Base-by-base conservation (phyloP, 108 stramenopile genomes). In the Nitzschia inconspicua region DNA sequence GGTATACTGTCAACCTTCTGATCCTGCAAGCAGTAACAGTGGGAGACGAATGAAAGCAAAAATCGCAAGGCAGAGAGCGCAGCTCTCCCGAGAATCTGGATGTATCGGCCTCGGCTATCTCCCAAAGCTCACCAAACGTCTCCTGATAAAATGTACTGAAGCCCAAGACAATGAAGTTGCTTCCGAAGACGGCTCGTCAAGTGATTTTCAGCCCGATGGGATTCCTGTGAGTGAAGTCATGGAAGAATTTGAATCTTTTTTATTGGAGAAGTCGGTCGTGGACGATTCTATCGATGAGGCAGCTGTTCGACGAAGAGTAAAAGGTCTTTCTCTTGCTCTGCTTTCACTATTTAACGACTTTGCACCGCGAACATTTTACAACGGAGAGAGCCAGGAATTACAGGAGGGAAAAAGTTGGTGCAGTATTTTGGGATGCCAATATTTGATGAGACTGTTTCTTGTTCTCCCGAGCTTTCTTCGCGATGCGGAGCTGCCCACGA, bases 401-500 rank as follows among this genome's bases (percentile, higher is more conserved):
- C 25, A 18, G 1, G 65, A 57, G 9, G 65, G 65, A 29, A 32
- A 34, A 20, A 14, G 31, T 27, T 66, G 65, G 65, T 28, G 25
- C 10, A 47, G 57, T 8, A 37, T 16, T 1, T 22, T 66, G 9
- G 65, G 51, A 11, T 66, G 70, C 25, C 60, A 70, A n/a, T 20
- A 60, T 40, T 51, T 79, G 40, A 47, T 76, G 51, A 57, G 51
- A 27, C 55, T 80, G 18, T 59, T 80, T 4, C 19, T 80, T 9
- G 34, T 73, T 5, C 6, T 76, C 10, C 79, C 79, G 34, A 64
- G 34, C 27, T 44, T 80, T 26, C 40, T 80, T 22, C 36, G 42
- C 3, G 55, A 71, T 18, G 58, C 53, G 6, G 47, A 57, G 39
- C 26, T 80, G 1, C 28, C 70, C 23, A 4, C 41, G 10, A 58